These are phyloP conservation scores for Dictyophora rubrovolvata DNA, from an alignment of 768 basidiomycete species.

Conservation along the genomic window DNA sequence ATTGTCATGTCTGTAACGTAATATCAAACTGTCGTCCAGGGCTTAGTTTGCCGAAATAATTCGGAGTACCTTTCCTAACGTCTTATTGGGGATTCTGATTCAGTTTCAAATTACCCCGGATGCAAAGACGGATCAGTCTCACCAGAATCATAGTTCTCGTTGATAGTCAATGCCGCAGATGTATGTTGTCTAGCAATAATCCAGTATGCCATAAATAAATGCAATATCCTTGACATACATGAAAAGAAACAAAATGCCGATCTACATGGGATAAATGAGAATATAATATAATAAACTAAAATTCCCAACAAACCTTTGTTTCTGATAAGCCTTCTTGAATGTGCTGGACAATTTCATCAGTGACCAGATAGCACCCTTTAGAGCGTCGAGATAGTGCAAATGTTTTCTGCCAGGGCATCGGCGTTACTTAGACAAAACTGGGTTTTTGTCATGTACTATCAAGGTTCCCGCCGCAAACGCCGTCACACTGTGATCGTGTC, in stretches of 20 bases:
- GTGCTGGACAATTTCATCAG: slow-evolving; percentile 57
- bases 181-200: slow-evolving; percentile 55
- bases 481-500: too few relatives aligned
- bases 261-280: slow-evolving; percentile 27
- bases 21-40: background rate
- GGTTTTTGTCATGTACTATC: too few relatives aligned
- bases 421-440: background rate
- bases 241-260: slow-evolving; percentile 84
- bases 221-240: slow-evolving; percentile 36
- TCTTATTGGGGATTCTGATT: slow-evolving; percentile 6
- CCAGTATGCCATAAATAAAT: background rate
- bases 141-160: slow-evolving; percentile 86
- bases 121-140: slow-evolving; percentile 25
- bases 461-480: too few relatives aligned
- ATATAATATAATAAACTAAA: background rate
- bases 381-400: slow-evolving; percentile 48
- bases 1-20: slow-evolving; percentile 75
- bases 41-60: too few relatives aligned
- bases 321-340: slow-evolving; percentile 60
- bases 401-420: slow-evolving; percentile 86
- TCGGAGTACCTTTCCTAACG: slow-evolving; percentile 16
- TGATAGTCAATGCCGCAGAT: slow-evolving; percentile 69
- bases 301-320: slow-evolving; percentile 39
- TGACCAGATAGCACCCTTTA: slow-evolving; percentile 78
- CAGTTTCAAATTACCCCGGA: background rate